phyloP scores from a whole-genome alignment of 371 early-diverging fungal genomes.

The Actinomortierella wolfii region DNA sequence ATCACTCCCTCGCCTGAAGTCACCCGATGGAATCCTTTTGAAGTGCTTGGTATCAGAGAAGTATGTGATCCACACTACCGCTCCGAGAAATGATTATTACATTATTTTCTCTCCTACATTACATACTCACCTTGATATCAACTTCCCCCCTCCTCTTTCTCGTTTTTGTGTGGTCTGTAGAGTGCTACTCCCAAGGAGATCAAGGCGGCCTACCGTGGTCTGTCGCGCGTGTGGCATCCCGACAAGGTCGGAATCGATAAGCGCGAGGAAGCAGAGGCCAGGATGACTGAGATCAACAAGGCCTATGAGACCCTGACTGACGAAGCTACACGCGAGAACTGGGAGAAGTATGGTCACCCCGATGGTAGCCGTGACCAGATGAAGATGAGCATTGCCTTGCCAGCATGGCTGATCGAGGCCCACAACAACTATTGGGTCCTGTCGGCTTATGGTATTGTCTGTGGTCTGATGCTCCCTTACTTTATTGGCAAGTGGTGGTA shows the following conservation, averaged over 20 bases:
- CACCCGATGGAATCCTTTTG: conserved; percentile 91
- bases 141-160: conserved; percentile 3
- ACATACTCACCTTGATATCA: not conserved
- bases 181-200: conserved; percentile 63
- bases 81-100: not conserved
- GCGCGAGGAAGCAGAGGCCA: conserved; percentile 63
- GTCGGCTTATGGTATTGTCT: conserved; percentile 80
- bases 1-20: conserved; percentile 70
- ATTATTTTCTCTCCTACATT: not conserved
- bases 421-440: conserved; percentile 77
- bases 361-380: conserved; percentile 83
- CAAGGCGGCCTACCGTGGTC: conserved; percentile 73
- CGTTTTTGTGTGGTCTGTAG: conserved; percentile 27
- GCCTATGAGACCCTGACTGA: conserved; percentile 94
- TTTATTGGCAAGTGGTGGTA: conserved; percentile 95
- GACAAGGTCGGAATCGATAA: conserved; percentile 77
- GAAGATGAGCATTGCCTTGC: conserved; percentile 94
- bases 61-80: conserved; percentile 44
- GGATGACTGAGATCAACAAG: conserved; percentile 82
- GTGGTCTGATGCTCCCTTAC: conserved; percentile 89
- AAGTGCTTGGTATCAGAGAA: conserved; percentile 81
- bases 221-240: conserved; percentile 84
- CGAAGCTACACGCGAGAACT: conserved; percentile 87
- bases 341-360: conserved; percentile 95
- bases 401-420: conserved; percentile 86